A percentile compares a stretch with the other conserved stretches of the same genome.
Conservation (phyloP, 768 basidiomycete genomes). For the Rhizopogon vulgaris region DNA sequence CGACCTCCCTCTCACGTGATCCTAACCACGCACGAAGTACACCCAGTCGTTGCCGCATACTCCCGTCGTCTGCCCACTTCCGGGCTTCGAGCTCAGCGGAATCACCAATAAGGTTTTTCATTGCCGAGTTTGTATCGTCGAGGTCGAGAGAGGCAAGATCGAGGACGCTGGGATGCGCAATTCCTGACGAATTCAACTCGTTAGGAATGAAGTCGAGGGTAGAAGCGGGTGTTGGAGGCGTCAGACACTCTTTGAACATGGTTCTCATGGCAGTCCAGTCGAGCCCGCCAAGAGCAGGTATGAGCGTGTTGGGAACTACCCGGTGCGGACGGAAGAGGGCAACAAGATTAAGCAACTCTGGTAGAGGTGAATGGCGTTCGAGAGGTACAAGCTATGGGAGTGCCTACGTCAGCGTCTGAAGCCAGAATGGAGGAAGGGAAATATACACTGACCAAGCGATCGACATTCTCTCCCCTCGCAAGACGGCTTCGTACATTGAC, state of each 20-base stretch:
- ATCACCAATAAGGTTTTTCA: constrained; percentile 64
- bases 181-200: constrained; percentile 5
- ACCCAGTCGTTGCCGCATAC: constrained; percentile 36
- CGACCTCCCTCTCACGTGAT: constrained; percentile 24
- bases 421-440: not conserved
- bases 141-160: constrained; percentile 8
- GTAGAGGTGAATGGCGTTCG: constrained; percentile 80
- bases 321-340: constrained; percentile 71
- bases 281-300: constrained; percentile 40
- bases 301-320: constrained; percentile 77
- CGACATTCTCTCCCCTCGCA: constrained; percentile 40
- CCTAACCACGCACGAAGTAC: constrained; percentile 40
- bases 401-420: not conserved
- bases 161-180: constrained; percentile 3
- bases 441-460: constrained; percentile 51
- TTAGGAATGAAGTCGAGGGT: not conserved
- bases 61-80: constrained; percentile 51
- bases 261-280: constrained; percentile 72
- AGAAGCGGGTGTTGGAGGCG: not conserved
- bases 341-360: constrained; percentile 80
- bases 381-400: constrained; percentile 67
- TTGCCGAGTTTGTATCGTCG: constrained; percentile 39
- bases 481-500: constrained; percentile 37
- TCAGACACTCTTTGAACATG: constrained; percentile 61
- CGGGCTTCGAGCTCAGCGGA: constrained; percentile 39